These are phyloP conservation scores for Thermochaetoides thermophila DNA, from an alignment of 495 filamentous ascomycete species.

Conservation along the genomic window DNA sequence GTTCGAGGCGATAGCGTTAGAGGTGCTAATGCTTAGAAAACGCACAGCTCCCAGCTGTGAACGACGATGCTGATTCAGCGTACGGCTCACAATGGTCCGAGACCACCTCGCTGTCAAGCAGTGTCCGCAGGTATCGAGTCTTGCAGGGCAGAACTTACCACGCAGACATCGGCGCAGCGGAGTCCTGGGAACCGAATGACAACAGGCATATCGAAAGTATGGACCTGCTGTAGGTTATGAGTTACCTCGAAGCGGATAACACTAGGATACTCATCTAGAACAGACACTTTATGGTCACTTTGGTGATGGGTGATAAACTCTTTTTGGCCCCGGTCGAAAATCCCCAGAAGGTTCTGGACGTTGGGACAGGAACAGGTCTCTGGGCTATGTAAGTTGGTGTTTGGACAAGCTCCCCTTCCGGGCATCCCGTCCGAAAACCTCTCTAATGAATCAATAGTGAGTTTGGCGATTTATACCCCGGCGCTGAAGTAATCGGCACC, in stretches of 20 bases:
- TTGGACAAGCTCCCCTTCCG: no score
- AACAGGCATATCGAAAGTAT: no score
- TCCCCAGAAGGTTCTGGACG: constrained; percentile 17
- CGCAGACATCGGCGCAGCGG: neutral
- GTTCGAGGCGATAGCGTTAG: no score
- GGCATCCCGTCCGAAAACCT: no score
- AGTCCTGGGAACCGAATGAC: neutral
- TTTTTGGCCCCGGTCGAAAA: constrained; percentile 14
- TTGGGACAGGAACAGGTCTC: constrained; percentile 9
- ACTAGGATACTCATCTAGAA: neutral
- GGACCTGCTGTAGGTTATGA: no score
- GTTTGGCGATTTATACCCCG: constrained; percentile 34
- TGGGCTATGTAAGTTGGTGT: constrained; percentile 24
- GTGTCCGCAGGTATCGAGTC: neutral
- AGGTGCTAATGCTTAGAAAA: no score
- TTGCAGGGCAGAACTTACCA: neutral
- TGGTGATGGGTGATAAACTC: constrained; percentile 30
- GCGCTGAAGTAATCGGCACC: constrained; percentile 42
- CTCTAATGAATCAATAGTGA: constrained; percentile 5
- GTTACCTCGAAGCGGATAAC: neutral
- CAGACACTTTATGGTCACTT: constrained; percentile 18
- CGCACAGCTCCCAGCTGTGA: no score
- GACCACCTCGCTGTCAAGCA: neutral
- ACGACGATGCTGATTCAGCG: no score
- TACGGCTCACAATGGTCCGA: no score